Evolutionary conservation across 2,329 filamentous ascomycete genomes (phyloP).

Genomic region (Cladosporium phlei): DNA sequence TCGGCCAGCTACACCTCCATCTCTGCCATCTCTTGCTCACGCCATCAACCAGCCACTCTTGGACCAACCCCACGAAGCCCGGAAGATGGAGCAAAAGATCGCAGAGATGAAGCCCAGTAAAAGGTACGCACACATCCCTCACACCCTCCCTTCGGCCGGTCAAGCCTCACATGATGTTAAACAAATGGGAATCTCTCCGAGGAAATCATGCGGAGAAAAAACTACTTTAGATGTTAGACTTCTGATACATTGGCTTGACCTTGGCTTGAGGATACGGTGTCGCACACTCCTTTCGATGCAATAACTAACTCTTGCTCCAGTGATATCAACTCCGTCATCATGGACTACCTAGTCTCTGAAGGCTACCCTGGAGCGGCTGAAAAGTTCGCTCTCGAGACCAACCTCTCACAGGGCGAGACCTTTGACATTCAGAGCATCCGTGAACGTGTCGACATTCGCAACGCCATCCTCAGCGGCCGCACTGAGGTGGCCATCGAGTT

Average conservation of each 20-base stretch:
- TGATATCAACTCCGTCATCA: slow-evolving; percentile 90
- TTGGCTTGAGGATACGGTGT: slow-evolving; percentile 5
- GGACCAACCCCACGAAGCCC: slow-evolving; percentile 1
- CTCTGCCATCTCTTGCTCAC: no score
- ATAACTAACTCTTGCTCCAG: slow-evolving; percentile 43
- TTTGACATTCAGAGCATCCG: slow-evolving; percentile 61
- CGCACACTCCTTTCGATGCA: neutral
- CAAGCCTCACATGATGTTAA: slow-evolving; percentile 66
- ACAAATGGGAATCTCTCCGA: slow-evolving; percentile 99
- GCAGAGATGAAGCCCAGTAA: slow-evolving; percentile 84
- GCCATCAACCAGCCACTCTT: neutral
- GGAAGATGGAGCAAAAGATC: slow-evolving; percentile 49
- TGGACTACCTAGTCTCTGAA: slow-evolving; percentile 95
- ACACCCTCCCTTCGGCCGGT: slow-evolving; percentile 29
- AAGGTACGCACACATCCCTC: slow-evolving; percentile 49
- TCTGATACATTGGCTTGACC: slow-evolving; percentile 13
- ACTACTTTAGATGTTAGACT: slow-evolving; percentile 49
- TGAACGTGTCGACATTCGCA: slow-evolving; percentile 75
- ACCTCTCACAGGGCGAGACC: slow-evolving; percentile 69
- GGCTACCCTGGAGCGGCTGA: slow-evolving; percentile 89
- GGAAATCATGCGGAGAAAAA: slow-evolving; percentile 81
- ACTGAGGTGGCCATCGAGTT: slow-evolving; percentile 80
- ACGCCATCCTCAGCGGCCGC: slow-evolving; percentile 77
- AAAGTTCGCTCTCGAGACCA: slow-evolving; percentile 91
- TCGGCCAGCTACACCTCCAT: neutral